Conservation (phyloP, 805 yeast genomes). For the Wickerhamia fluorescens region DNA sequence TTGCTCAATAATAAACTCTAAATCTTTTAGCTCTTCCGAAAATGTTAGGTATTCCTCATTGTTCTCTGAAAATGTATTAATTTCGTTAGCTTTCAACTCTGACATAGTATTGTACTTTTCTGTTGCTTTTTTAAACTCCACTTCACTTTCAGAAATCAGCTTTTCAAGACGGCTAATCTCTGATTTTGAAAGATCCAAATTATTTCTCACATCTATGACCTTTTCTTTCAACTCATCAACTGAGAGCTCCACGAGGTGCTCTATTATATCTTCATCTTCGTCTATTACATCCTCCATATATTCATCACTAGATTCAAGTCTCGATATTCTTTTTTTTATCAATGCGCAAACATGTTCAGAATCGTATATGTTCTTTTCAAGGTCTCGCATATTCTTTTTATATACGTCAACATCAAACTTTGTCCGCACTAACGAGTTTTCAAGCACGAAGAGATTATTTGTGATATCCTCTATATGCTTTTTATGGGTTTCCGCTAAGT, state of each 20-base stretch:
- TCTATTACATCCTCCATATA: constrained; percentile 10
- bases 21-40: constrained; percentile 45
- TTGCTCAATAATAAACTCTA: constrained; percentile 72
- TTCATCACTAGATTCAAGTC: constrained; percentile 11
- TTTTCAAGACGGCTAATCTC: constrained; percentile 6
- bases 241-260: constrained; percentile 7
- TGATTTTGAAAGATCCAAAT: constrained; percentile 3
- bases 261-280: constrained; percentile 10
- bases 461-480: constrained; percentile 8
- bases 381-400: constrained; percentile 7
- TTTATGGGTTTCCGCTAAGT: constrained; percentile 9
- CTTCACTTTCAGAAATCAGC: constrained; percentile 4
- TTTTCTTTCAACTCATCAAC: constrained; percentile 7
- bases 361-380: constrained; percentile 6
- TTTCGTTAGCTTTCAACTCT: constrained; percentile 5
- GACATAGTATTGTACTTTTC: constrained; percentile 7
- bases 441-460: constrained; percentile 11
- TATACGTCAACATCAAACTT: constrained; percentile 14
- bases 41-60: constrained; percentile 20
- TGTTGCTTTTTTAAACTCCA: constrained; percentile 6
- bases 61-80: constrained; percentile 6
- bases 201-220: constrained; percentile 6
- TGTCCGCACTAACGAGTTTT: constrained; percentile 10
- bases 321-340: constrained; percentile 9
- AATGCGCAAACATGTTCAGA: constrained; percentile 8